These are phyloP conservation scores for Kokia cookei DNA, from an alignment of 441 rosid genomes.

Conservation along the genomic window DNA sequence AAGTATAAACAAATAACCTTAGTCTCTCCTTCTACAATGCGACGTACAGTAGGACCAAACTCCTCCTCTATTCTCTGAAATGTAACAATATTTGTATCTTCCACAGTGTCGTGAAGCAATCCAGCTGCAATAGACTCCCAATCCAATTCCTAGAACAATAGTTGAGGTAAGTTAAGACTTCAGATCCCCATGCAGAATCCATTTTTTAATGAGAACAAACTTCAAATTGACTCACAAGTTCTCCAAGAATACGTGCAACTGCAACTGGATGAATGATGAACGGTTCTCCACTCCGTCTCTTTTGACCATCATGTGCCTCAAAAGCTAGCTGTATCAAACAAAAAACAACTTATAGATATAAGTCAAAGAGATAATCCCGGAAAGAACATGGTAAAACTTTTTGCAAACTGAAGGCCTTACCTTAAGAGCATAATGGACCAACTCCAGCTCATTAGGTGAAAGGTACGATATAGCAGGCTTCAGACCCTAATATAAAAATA, in stretches of 20 bases:
- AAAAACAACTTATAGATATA: conserved; percentile 23
- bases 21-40: conserved; percentile 97
- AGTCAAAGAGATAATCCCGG: not conserved
- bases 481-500: conserved; percentile 52
- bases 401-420: conserved; percentile 31
- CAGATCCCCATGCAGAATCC: conserved; percentile 11
- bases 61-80: conserved; percentile 92
- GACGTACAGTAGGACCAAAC: conserved; percentile 85
- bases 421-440: conserved; percentile 72
- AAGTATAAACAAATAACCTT: conserved; percentile 51
- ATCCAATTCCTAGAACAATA: conserved; percentile 74
- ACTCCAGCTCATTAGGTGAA: conserved; percentile 71
- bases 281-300: conserved; percentile 90
- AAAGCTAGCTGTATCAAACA: conserved; percentile 74
- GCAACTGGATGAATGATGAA: conserved; percentile 93
- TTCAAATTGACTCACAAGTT: conserved; percentile 65
- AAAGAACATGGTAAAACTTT: not conserved
- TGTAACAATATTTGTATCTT: conserved; percentile 91
- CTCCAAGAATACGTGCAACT: conserved; percentile 91
- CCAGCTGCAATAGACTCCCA: conserved; percentile 99
- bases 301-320: conserved; percentile 92
- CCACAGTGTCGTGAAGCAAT: conserved; percentile 94
- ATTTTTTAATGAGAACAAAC: conserved; percentile 5
- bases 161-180: conserved; percentile 17
- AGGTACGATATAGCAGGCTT: conserved; percentile 76